phyloP scores from a whole-genome alignment of 768 basidiomycete species.

The Tricholoma sp. region DNA sequence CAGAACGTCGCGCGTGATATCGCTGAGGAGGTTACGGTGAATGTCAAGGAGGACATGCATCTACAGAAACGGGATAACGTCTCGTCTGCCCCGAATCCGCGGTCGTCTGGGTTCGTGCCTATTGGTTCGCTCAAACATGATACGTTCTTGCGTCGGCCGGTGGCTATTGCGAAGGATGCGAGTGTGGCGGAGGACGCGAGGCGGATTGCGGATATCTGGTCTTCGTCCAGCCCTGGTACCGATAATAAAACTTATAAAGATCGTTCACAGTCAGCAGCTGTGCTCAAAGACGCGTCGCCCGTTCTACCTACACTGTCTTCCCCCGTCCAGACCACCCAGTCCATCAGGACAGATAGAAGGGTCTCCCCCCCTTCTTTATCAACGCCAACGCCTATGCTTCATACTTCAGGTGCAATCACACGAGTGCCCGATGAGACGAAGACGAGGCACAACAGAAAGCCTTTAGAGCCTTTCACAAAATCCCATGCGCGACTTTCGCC shows the following conservation, averaged over 20 bases:
- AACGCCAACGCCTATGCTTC: background rate
- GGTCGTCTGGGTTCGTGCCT: conserved; percentile 73
- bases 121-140: conserved; percentile 49
- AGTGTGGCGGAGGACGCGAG: conserved; percentile 33
- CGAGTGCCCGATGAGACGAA: background rate
- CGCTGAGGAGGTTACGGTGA: background rate
- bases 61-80: conserved; percentile 5
- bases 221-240: conserved; percentile 11
- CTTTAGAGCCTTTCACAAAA: conserved; percentile 13
- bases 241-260: background rate
- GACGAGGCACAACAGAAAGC: background rate
- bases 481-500: conserved; percentile 13
- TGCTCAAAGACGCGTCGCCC: conserved; percentile 10
- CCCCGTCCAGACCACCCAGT: conserved; percentile 20
- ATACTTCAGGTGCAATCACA: background rate
- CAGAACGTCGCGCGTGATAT: conserved; percentile 1
- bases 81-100: conserved; percentile 53
- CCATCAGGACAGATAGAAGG: conserved; percentile 30
- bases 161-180: conserved; percentile 19
- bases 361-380: conserved; percentile 31
- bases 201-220: conserved; percentile 37
- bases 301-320: conserved; percentile 20
- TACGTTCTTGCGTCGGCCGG: conserved; percentile 22
- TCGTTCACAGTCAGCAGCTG: background rate
- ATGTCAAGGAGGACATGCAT: background rate